Conservation (phyloP, 352 stramenopile genomes). For the Phytophthora niederhauseri region DNA sequence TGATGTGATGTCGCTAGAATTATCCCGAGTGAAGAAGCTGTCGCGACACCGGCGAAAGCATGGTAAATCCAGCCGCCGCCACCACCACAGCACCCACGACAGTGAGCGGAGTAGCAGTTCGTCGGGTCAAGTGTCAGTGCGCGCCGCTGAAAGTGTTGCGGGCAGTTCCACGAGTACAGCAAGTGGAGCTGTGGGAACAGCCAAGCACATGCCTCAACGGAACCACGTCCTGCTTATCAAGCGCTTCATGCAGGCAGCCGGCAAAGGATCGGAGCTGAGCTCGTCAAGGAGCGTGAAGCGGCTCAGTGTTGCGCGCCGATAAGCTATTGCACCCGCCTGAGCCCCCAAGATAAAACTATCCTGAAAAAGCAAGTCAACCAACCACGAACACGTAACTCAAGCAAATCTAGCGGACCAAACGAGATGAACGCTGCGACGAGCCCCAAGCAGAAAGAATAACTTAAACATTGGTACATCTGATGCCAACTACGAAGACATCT, state of each 20-base stretch:
- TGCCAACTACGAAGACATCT: not conserved
- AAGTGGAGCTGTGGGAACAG: slow-evolving; percentile 40
- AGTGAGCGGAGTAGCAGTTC: slow-evolving; percentile 13
- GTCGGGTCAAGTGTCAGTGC: slow-evolving; percentile 32
- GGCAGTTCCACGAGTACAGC: slow-evolving; percentile 28
- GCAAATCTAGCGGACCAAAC: not conserved
- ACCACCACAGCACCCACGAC: not conserved
- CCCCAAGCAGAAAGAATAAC: not conserved
- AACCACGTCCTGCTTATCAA: slow-evolving; percentile 62
- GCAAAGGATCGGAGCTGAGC: slow-evolving; percentile 23
- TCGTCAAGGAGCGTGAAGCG: slow-evolving; percentile 22
- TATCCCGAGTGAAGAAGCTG: slow-evolving; percentile 21
- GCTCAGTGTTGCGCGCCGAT: slow-evolving; percentile 21
- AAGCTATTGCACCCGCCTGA: not conserved
- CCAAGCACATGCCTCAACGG: slow-evolving; percentile 68
- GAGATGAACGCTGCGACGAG: not conserved
- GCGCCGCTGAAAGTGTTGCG: slow-evolving; percentile 40
- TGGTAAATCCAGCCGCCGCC: slow-evolving; percentile 17
- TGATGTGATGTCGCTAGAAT: slow-evolving; percentile 18
- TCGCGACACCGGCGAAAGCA: slow-evolving; percentile 28
- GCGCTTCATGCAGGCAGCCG: slow-evolving; percentile 51
- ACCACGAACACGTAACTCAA: not conserved
- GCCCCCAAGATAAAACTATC: not conserved
- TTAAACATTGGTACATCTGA: not conserved
- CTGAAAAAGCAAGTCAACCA: slow-evolving; percentile 3